These are phyloP conservation scores for Evernia prunastri DNA, from an alignment of 495 filamentous ascomycete genomes.

Conservation along the genomic window DNA sequence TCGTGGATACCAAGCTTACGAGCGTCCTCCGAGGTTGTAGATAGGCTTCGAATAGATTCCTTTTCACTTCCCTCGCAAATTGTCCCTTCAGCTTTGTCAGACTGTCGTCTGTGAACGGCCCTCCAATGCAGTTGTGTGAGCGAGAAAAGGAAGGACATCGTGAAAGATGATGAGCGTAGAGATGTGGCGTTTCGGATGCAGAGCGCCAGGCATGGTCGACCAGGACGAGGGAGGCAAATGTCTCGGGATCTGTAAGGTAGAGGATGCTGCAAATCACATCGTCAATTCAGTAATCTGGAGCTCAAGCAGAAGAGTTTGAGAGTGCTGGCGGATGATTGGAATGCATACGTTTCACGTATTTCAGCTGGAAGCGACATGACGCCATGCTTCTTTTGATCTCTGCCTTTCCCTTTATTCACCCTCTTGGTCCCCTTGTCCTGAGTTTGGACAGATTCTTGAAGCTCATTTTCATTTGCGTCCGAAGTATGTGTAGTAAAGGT, in stretches of 20 bases:
- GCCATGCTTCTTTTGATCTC: constrained; percentile 4
- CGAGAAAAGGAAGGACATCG: constrained; percentile 61
- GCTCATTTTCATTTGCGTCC: background rate
- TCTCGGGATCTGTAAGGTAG: constrained; percentile 63
- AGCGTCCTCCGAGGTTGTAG: constrained; percentile 62
- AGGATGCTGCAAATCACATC: constrained; percentile 54
- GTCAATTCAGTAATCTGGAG: constrained; percentile 13
- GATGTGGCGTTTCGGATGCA: constrained; percentile 60
- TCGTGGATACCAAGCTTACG: constrained; percentile 73
- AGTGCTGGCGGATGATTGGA: background rate
- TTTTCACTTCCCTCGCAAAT: constrained; percentile 66
- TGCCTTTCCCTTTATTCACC: constrained; percentile 17
- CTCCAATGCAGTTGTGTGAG: constrained; percentile 42
- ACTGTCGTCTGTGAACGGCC: constrained; percentile 43
- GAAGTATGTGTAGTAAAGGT: background rate
- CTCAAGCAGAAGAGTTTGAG: background rate
- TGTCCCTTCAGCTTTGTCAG: constrained; percentile 54
- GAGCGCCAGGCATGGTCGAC: constrained; percentile 71
- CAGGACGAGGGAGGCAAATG: constrained; percentile 77
- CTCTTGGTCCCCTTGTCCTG: background rate
- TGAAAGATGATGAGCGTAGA: constrained; percentile 73
- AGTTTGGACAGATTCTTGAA: background rate
- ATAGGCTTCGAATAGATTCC: constrained; percentile 75
- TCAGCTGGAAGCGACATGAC: constrained; percentile 20
- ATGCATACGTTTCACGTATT: constrained; percentile 23